These are phyloP conservation scores for Phytophthora vignae DNA, from an alignment of 352 stramenopile species.

Conservation along the genomic window DNA sequence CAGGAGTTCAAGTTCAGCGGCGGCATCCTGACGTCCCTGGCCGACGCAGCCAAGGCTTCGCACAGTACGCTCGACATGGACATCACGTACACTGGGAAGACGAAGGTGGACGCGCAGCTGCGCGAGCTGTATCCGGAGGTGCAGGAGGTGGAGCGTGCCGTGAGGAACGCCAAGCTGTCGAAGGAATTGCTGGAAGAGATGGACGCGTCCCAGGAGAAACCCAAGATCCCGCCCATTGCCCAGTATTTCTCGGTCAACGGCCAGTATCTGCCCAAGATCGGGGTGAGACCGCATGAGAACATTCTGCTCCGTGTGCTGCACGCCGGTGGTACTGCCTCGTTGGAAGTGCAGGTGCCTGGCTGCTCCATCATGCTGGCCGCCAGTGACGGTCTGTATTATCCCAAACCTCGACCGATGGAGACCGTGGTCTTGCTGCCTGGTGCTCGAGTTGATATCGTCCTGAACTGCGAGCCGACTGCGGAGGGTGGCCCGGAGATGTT, in stretches of 20 bases:
- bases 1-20: slow-evolving; percentile 75
- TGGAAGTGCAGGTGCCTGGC: slow-evolving; percentile 68
- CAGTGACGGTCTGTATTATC: slow-evolving; percentile 68
- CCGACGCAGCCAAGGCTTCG: slow-evolving; percentile 56
- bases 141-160: slow-evolving; percentile 39
- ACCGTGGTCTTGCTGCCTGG: slow-evolving; percentile 68
- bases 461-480: slow-evolving; percentile 58
- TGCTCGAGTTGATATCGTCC: slow-evolving; percentile 61
- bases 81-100: slow-evolving; percentile 57
- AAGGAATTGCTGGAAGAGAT: slow-evolving; percentile 42
- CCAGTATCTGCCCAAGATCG: slow-evolving; percentile 70
- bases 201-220: slow-evolving; percentile 28
- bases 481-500: slow-evolving; percentile 41
- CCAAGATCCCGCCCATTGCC: slow-evolving; percentile 43
- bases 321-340: slow-evolving; percentile 52
- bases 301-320: slow-evolving; percentile 72
- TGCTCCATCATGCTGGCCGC: slow-evolving; percentile 66
- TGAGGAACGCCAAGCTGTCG: slow-evolving; percentile 34
- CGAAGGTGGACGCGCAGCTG: slow-evolving; percentile 44
- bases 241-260: slow-evolving; percentile 81
- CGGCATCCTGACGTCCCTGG: slow-evolving; percentile 58
- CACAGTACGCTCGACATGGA: slow-evolving; percentile 57
- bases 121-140: slow-evolving; percentile 53
- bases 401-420: slow-evolving; percentile 41
- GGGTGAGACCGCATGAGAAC: slow-evolving; percentile 60